Percentiles rank a stretch among this genome's conserved stretches.
Evolutionary conservation across 805 yeast species (phyloP).

Genomic region (Helenozyma rhizophorensis): DNA sequence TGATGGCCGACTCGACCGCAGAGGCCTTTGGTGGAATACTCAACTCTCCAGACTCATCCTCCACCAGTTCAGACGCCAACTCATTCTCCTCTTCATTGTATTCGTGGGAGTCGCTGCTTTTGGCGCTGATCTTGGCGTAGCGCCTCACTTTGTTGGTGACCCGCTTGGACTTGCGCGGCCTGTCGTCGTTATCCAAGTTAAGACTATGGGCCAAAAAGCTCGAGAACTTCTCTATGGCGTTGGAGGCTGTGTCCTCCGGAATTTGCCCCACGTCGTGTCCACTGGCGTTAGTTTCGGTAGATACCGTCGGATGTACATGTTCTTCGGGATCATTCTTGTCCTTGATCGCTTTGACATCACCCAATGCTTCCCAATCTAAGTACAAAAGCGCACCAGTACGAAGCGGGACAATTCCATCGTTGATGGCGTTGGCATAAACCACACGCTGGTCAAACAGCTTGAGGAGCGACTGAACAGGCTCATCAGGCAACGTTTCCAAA

Average conservation of each 20-base stretch:
- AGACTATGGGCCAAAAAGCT: slow-evolving; percentile 11
- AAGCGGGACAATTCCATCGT: slow-evolving; percentile 44
- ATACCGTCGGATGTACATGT: background rate
- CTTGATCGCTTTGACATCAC: slow-evolving; percentile 31
- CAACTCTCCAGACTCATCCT: slow-evolving; percentile 15
- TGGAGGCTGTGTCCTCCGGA: slow-evolving; percentile 20
- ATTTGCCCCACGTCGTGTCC: slow-evolving; percentile 26
- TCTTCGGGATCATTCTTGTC: slow-evolving; percentile 4
- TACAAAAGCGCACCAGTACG: slow-evolving; percentile 40
- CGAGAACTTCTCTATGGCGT: slow-evolving; percentile 10
- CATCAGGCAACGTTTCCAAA: slow-evolving; percentile 37
- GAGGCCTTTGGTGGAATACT: slow-evolving; percentile 44
- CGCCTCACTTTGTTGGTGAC: slow-evolving; percentile 6
- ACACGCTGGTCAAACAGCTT: slow-evolving; percentile 29
- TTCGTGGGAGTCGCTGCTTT: slow-evolving; percentile 14
- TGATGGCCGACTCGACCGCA: slow-evolving; percentile 39
- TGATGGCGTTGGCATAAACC: slow-evolving; percentile 41
- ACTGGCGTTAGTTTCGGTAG: slow-evolving; percentile 9
- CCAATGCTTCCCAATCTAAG: slow-evolving; percentile 40
- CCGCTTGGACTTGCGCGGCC: slow-evolving; percentile 4
- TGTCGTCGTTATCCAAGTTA: slow-evolving; percentile 8
- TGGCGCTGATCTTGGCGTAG: slow-evolving; percentile 16
- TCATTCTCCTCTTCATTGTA: slow-evolving; percentile 1
- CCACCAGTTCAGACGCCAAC: background rate
- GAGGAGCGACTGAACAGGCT: slow-evolving; percentile 31